Conservation (phyloP, 306 rosid genomes). For the barrel medic (Medicago truncatula) region MtrunA17r5.0-ANR NC_053047.1:33998001-33998500, state of each 20-base stretch:
- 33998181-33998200: constrained; percentile 62
- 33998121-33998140: constrained; percentile 82
- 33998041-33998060: constrained; percentile 70
- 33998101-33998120: constrained; percentile 69
- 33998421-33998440: constrained; percentile 61
- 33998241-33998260: constrained; percentile 94
- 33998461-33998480: constrained; percentile 52
- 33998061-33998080: constrained; percentile 57
- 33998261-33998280: constrained; percentile 90
- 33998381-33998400: constrained; percentile 41
- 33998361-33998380: constrained; percentile 46
- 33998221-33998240: constrained; percentile 89
- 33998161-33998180: constrained; percentile 84
- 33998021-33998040: constrained; percentile 92
- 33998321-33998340: constrained; percentile 58
- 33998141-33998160: constrained; percentile 85
- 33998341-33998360: constrained; percentile 44
- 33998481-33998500: constrained; percentile 71
- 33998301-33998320: constrained; percentile 89
- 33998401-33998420: constrained; percentile 64
- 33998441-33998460: constrained; percentile 54
- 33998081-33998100: constrained; percentile 79
- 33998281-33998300: constrained; percentile 94
- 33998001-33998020: constrained; percentile 81
- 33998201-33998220: constrained; percentile 80